A percentile compares a stretch with the other conserved stretches of the same genome.
These are phyloP conservation scores for Bolboschoenus planiculmis DNA, from an alignment of 176 grass and related monocot species.

Conservation along the genomic window DNA sequence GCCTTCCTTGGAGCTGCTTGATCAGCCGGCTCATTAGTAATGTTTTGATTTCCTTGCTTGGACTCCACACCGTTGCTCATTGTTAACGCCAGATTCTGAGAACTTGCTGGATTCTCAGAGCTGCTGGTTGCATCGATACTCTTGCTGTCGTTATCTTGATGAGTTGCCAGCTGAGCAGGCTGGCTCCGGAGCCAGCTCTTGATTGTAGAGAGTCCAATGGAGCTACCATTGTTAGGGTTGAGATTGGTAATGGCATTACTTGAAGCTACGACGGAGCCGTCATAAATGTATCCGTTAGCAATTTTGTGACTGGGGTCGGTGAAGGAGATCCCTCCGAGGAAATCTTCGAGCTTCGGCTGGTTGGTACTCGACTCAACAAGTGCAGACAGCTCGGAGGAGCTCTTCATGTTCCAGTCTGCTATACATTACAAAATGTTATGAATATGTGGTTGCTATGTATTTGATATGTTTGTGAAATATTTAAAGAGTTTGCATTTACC, in stretches of 20 bases:
- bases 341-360: conserved; percentile 94
- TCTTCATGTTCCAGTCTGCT: conserved; percentile 88
- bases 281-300: conserved; percentile 2
- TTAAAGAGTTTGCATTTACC: not conserved
- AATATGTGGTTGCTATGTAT: not conserved
- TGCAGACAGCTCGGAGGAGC: conserved; percentile 76
- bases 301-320: conserved; percentile 56
- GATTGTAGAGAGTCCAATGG: conserved; percentile 78
- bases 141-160: conserved; percentile 13
- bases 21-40: conserved; percentile 17
- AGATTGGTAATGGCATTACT: conserved; percentile 22
- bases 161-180: conserved; percentile 28
- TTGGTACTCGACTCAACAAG: conserved; percentile 47
- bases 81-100: conserved; percentile 9
- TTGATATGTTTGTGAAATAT: not conserved
- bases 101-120: not conserved
- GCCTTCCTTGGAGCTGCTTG: conserved; percentile 45
- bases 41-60: conserved; percentile 11
- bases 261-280: conserved; percentile 28
- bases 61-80: conserved; percentile 25
- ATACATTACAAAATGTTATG: not conserved
- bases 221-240: conserved; percentile 28
- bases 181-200: conserved; percentile 90
- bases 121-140: conserved; percentile 18
- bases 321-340: conserved; percentile 77